A percentile compares a stretch with the other conserved stretches of the same genome.
Evolutionary conservation across 192 early-diverging fungal species (phyloP).

Genomic region (Mycoemilia scoparia): DNA sequence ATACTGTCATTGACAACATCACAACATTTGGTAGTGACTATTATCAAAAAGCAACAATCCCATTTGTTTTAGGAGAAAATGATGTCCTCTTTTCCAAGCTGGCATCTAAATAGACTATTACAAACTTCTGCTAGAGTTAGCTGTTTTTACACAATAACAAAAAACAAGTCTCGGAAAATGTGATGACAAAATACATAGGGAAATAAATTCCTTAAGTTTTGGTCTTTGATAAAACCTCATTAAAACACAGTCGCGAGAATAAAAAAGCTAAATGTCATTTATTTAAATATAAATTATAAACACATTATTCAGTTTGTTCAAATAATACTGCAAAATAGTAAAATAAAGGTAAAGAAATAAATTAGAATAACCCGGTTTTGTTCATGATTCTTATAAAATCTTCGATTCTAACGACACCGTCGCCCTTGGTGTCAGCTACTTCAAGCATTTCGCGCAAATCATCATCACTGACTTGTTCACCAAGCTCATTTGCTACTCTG

Average conservation of each 20-base stretch:
- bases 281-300: too few species aligned
- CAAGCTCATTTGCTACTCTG: slow-evolving; percentile 37
- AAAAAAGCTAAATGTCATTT: too few species aligned
- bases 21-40: slow-evolving; percentile 37
- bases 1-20: slow-evolving; percentile 50
- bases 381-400: slow-evolving; percentile 46
- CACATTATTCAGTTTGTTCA: too few species aligned
- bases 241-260: too few species aligned
- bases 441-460: slow-evolving; percentile 50
- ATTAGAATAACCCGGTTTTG: slow-evolving; percentile 36
- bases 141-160: too few species aligned
- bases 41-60: slow-evolving; percentile 40
- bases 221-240: too few species aligned
- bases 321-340: too few species aligned
- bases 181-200: too few species aligned
- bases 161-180: too few species aligned
- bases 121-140: too few species aligned
- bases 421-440: slow-evolving; percentile 41
- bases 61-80: slow-evolving; percentile 39
- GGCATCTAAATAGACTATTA: too few species aligned
- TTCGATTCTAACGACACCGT: slow-evolving; percentile 38
- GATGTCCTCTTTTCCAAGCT: slow-evolving; percentile 14
- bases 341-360: slow-evolving; percentile 2
- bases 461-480: slow-evolving; percentile 42
- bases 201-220: too few species aligned